These are phyloP conservation scores for Gymnopilus dilepis DNA, from an alignment of 768 basidiomycete species.

Conservation along the genomic window DNA sequence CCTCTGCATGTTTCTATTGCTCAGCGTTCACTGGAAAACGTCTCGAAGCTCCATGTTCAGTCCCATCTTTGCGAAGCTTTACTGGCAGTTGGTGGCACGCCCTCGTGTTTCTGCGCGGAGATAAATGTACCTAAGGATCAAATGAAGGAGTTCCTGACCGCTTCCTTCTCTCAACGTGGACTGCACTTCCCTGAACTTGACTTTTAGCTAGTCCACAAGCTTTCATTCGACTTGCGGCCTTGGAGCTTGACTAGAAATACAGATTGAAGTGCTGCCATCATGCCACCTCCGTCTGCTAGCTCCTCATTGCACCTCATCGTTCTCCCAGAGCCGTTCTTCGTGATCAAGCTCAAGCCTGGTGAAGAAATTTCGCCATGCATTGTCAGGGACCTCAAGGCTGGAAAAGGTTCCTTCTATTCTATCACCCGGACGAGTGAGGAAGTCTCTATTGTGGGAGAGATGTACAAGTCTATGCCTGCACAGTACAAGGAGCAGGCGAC, in stretches of 20 bases:
- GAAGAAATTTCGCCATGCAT: constrained; percentile 40
- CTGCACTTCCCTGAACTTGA: too few relatives aligned
- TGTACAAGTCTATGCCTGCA: constrained; percentile 40
- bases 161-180: neutral
- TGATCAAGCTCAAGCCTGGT: constrained; percentile 47
- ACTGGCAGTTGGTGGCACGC: too few relatives aligned
- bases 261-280: too few relatives aligned
- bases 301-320: constrained; percentile 54
- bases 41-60: neutral
- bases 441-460: constrained; percentile 60
- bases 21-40: neutral
- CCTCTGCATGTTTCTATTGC: neutral
- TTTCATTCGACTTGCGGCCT: neutral
- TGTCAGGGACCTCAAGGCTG: constrained; percentile 34
- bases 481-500: constrained; percentile 42
- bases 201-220: too few relatives aligned
- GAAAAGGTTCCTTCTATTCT: constrained; percentile 47
- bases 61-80: neutral
- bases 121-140: neutral
- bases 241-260: neutral
- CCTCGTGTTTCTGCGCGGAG: neutral
- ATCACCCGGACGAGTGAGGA: constrained; percentile 66
- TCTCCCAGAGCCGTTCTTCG: constrained; percentile 48
- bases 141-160: neutral
- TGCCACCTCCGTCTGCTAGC: constrained; percentile 52